Evolutionary conservation across 2,329 filamentous ascomycete genomes (phyloP).

Genomic region (Macrophomina phaseolina): DNA sequence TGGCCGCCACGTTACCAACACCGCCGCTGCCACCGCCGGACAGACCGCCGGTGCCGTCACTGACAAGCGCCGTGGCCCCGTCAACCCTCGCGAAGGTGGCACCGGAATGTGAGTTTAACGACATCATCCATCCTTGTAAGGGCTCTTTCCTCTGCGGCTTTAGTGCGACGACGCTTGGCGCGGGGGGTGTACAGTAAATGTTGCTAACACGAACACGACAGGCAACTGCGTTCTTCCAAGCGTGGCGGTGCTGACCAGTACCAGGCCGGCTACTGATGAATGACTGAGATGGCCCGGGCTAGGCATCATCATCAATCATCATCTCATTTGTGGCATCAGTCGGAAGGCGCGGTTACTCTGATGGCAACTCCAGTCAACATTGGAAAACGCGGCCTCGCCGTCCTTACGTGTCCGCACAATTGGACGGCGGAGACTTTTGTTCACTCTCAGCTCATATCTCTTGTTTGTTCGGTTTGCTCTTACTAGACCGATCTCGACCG

Average conservation of each 20-base stretch:
- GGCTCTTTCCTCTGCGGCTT: constrained; percentile 81
- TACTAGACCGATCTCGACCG: constrained; percentile 36
- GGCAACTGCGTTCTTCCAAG: constrained; percentile 60
- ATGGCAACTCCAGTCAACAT: constrained; percentile 41
- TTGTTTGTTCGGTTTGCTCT: constrained; percentile 41
- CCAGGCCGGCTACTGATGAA: constrained; percentile 55
- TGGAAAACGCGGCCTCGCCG: constrained; percentile 53
- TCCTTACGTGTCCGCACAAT: constrained; percentile 40
- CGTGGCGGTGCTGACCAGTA: constrained; percentile 55
- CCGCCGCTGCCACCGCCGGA: constrained; percentile 68
- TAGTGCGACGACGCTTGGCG: constrained; percentile 79
- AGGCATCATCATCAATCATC: constrained; percentile 47
- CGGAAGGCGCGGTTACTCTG: constrained; percentile 38
- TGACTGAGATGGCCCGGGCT: constrained; percentile 30
- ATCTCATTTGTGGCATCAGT: constrained; percentile 40
- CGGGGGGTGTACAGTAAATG: constrained; percentile 62
- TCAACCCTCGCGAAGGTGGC: constrained; percentile 82
- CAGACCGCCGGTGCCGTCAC: constrained; percentile 65
- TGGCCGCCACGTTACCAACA: constrained; percentile 60
- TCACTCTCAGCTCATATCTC: constrained; percentile 44
- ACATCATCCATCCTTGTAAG: constrained; percentile 82
- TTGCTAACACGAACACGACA: constrained; percentile 53
- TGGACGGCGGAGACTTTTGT: constrained; percentile 45
- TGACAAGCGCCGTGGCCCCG: constrained; percentile 72
- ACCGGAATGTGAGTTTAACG: constrained; percentile 92